phyloP scores from a whole-genome alignment of 768 basidiomycete species.

The Gloeophyllum trabeum region DNA sequence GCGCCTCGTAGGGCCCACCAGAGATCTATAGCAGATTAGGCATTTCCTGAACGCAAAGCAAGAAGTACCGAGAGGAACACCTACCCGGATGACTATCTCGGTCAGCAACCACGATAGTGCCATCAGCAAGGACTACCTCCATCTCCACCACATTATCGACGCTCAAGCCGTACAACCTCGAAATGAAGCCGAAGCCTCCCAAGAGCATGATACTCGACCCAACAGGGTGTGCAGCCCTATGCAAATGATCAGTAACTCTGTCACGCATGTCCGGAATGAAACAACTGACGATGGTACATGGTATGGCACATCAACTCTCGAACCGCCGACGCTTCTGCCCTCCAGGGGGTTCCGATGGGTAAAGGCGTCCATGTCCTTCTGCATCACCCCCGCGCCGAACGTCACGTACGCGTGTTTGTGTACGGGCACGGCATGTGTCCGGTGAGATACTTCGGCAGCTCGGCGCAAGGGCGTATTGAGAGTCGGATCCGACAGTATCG shows the following conservation, averaged over 20 bases:
- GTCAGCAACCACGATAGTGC: constrained; percentile 71
- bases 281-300: constrained; percentile 64
- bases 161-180: constrained; percentile 74
- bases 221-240: constrained; percentile 69
- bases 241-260: background rate
- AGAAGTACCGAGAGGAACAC: constrained; percentile 6
- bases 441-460: constrained; percentile 21
- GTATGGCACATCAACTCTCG: constrained; percentile 53
- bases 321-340: constrained; percentile 39
- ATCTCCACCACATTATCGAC: constrained; percentile 87
- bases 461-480: no score
- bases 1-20: constrained; percentile 86
- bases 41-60: background rate
- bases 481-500: no score
- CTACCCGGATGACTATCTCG: constrained; percentile 62
- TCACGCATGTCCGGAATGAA: background rate
- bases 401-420: constrained; percentile 72
- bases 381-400: constrained; percentile 77
- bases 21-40: constrained; percentile 37
- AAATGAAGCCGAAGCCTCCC: constrained; percentile 85
- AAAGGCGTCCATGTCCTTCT: constrained; percentile 75
- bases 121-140: constrained; percentile 87
- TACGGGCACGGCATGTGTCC: constrained; percentile 37
- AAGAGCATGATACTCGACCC: constrained; percentile 75
- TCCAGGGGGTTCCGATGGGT: constrained; percentile 60